Percentiles rank a stretch among this genome's conserved stretches.
Conservation (phyloP, 768 basidiomycete genomes). For the Boletus subparvulus region DNA sequence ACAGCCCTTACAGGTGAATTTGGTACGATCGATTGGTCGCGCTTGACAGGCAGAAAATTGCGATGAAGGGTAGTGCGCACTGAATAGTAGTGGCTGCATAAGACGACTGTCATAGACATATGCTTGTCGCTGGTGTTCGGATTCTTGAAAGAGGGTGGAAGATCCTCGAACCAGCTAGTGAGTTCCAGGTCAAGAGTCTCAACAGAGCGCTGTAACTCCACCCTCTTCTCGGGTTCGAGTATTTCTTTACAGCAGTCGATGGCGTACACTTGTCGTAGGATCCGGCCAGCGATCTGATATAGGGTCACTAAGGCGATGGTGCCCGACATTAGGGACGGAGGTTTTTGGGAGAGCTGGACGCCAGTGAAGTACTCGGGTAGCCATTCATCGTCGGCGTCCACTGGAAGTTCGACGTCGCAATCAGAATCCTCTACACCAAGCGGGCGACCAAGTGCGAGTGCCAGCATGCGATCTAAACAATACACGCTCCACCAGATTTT, state of each 20-base stretch:
- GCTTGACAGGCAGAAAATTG: slow-evolving; percentile 79
- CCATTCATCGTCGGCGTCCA: slow-evolving; percentile 79
- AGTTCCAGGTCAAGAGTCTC: slow-evolving; percentile 77
- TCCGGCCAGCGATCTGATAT: slow-evolving; percentile 82
- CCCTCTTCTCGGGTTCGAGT: slow-evolving; percentile 70
- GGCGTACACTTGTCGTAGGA: slow-evolving; percentile 81
- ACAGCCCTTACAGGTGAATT: slow-evolving; percentile 80
- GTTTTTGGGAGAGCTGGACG: slow-evolving; percentile 51
- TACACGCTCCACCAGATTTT: slow-evolving; percentile 97
- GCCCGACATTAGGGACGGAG: slow-evolving; percentile 77
- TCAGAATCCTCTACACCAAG: slow-evolving; percentile 87
- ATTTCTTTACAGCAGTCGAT: slow-evolving; percentile 74
- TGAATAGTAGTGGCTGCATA: slow-evolving; percentile 89
- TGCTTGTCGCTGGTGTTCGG: slow-evolving; percentile 73
- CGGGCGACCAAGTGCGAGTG: slow-evolving; percentile 84
- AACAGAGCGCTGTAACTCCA: slow-evolving; percentile 74
- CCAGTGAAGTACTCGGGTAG: slow-evolving; percentile 72
- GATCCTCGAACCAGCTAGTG: slow-evolving; percentile 78
- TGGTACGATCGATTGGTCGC: slow-evolving; percentile 64
- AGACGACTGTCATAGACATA: slow-evolving; percentile 80
- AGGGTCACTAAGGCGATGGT: slow-evolving; percentile 71
- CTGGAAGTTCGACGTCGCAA: slow-evolving; percentile 85
- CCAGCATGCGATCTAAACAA: slow-evolving; percentile 87
- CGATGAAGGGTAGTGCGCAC: slow-evolving; percentile 85
- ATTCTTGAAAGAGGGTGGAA: slow-evolving; percentile 74